Evolutionary conservation across 768 basidiomycete species (phyloP).

Genomic region (Tephrocybe rancida): DNA sequence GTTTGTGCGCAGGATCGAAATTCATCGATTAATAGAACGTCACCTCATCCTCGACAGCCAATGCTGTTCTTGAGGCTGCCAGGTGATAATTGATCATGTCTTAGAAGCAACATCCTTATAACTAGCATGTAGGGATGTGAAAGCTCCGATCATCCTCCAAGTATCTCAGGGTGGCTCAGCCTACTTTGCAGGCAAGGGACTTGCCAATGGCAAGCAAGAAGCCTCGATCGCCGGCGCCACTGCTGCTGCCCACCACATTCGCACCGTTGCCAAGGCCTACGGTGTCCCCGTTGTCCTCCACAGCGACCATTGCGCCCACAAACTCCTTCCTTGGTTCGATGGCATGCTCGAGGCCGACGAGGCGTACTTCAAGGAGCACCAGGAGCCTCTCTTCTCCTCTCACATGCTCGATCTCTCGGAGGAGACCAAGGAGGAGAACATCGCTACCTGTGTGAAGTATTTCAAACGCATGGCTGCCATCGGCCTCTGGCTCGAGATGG

Average conservation of each 20-base stretch:
- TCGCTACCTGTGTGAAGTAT: slow-evolving; percentile 90
- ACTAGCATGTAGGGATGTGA: slow-evolving; percentile 70
- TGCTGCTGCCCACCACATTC: slow-evolving; percentile 91
- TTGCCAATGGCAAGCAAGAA: slow-evolving; percentile 93
- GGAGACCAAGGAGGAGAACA: slow-evolving; percentile 91
- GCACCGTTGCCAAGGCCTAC: slow-evolving; percentile 84
- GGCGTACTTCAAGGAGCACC: slow-evolving; percentile 87
- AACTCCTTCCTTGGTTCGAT: slow-evolving; percentile 99
- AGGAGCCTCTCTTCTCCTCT: slow-evolving; percentile 88
- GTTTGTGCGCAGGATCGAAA: slow-evolving; percentile 11
- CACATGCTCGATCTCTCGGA: slow-evolving; percentile 99
- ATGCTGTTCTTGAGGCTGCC: slow-evolving; percentile 94
- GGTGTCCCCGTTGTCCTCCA: slow-evolving; percentile 97
- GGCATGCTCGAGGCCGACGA: slow-evolving; percentile 98
- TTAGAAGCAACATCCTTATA: slow-evolving; percentile 15
- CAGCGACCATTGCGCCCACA: slow-evolving; percentile 98
- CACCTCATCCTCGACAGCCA: slow-evolving; percentile 94
- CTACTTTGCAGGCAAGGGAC: slow-evolving; percentile 96
- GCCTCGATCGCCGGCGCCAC: slow-evolving; percentile 92
- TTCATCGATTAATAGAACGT: slow-evolving; percentile 67
- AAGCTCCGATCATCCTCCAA: slow-evolving; percentile 97
- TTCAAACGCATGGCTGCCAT: slow-evolving; percentile 93
- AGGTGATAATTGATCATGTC: slow-evolving; percentile 47
- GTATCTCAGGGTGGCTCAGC: slow-evolving; percentile 97
- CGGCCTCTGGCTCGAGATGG: slow-evolving; percentile 99